Base-by-base conservation (phyloP, 441 rosid genomes). In the Melastoma candidum region DNA sequence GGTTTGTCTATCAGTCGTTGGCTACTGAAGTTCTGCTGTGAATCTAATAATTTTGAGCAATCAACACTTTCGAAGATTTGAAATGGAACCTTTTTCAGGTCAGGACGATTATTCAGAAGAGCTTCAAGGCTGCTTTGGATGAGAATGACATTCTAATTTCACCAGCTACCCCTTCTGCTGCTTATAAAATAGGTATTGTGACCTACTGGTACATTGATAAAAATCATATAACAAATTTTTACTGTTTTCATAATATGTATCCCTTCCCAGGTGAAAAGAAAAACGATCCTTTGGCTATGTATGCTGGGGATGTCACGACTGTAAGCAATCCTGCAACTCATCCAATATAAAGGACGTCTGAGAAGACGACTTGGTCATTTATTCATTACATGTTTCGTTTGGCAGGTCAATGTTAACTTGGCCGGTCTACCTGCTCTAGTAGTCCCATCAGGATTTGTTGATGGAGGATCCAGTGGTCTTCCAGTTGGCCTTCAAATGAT, bases 401-500 rank as follows among this genome's bases (percentile, higher is more conserved):
- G 65, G 29, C 81, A 87, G 98, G 98, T 90, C 7, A 92, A 92
- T 68, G 98, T 92, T 58, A 92, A 92, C 71, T 74, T 87, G 52
- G 93, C 94, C 1, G 95, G 98, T 1, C 71, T 83, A 55, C 95
- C 98, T 47, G 96, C 96, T 6, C 60, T 92, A 43, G 98, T 92
- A 57, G 64, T 92, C 75, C 98, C 98, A 0, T 87, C 93, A 59
- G 95, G 96, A 56, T 78, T 87, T 66, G 87, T 82, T 56, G 82
- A 83, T 53, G 90, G 81, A 0, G 95, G 93, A 29, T 57, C 79
- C 39, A 65, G 66, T 1, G 81, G 84, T 26, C 84, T 87, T 72
- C 96, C 98, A 2, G 85, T 92, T 68, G 96, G 95, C 67, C 85
- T 87, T 74, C 96, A 92, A 73, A 83, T 92, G 82, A 85, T 85